Evolutionary conservation across 208 protist species (phyloP).

Genomic region (Sergeia podlipaevii): DNA sequence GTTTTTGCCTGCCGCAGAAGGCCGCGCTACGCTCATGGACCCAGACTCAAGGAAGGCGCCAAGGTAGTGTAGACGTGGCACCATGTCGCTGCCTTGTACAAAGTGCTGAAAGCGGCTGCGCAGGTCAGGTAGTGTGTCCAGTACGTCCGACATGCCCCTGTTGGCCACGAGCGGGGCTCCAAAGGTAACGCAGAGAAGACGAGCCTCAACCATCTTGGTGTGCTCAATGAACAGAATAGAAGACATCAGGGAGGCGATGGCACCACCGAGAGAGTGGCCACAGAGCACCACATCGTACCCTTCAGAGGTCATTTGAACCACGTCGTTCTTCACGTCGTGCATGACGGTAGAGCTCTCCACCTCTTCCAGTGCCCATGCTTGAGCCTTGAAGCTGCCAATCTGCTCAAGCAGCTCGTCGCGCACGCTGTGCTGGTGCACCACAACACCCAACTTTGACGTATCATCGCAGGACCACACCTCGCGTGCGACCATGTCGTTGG

Average conservation of each 20-base stretch:
- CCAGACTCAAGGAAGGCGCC: constrained; percentile 19
- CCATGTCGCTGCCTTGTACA: constrained; percentile 37
- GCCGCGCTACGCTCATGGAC: neutral
- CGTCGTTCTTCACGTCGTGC: constrained; percentile 7
- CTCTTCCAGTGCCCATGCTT: constrained; percentile 11
- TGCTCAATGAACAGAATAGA: constrained; percentile 29
- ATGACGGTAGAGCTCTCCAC: constrained; percentile 12
- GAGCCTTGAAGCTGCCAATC: constrained; percentile 13
- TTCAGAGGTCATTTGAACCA: constrained; percentile 17
- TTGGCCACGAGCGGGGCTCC: constrained; percentile 32
- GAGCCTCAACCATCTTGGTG: constrained; percentile 15
- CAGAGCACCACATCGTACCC: constrained; percentile 34
- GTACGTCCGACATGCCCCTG: constrained; percentile 17
- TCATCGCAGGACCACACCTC: constrained; percentile 26
- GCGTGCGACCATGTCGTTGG: constrained; percentile 6
- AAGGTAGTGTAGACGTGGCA: constrained; percentile 30
- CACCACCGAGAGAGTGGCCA: constrained; percentile 38
- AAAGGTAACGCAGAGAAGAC: constrained; percentile 41
- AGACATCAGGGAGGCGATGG: constrained; percentile 19
- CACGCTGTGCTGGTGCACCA: constrained; percentile 13
- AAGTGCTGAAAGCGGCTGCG: constrained; percentile 31
- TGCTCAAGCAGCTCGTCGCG: neutral
- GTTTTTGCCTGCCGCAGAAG: neutral
- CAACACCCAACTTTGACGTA: constrained; percentile 10
- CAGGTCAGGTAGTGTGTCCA: constrained; percentile 5